Evolutionary conservation across 2,329 filamentous ascomycete genomes (phyloP).

Genomic region (Fusarium tuaranense): DNA sequence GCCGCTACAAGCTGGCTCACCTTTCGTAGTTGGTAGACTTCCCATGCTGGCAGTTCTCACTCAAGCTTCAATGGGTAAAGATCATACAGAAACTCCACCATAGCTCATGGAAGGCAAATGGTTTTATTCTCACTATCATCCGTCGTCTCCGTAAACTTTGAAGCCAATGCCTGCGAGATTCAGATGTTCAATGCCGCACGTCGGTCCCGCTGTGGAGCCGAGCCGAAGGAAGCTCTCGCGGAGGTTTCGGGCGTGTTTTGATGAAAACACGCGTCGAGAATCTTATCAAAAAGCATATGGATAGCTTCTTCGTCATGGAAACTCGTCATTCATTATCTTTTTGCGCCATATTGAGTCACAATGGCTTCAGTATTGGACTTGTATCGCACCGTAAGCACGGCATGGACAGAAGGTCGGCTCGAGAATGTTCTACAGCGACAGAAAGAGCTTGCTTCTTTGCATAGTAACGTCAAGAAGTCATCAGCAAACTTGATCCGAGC

Average conservation of each 20-base stretch:
- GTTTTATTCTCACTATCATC: not conserved
- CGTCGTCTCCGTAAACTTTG: not conserved
- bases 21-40: not conserved
- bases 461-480: not conserved
- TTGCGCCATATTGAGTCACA: constrained; percentile 47
- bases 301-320: not conserved
- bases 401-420: not conserved
- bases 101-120: not conserved
- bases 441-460: constrained; percentile 6
- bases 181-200: not conserved
- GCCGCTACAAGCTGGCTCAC: not conserved
- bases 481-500: not conserved
- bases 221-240: not conserved
- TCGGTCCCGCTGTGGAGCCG: not conserved
- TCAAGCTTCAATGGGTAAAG: not conserved
- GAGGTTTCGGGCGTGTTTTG: not conserved
- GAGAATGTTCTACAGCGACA: constrained; percentile 13
- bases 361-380: constrained; percentile 58
- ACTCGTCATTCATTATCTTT: not conserved
- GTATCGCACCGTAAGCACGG: not conserved
- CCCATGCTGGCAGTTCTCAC: not conserved
- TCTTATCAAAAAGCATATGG: not conserved
- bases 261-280: not conserved
- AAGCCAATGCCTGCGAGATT: not conserved
- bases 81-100: not conserved